These are phyloP conservation scores for Xylaria sp. DNA, from an alignment of 2,329 filamentous ascomycete genomes.

Conservation along the genomic window DNA sequence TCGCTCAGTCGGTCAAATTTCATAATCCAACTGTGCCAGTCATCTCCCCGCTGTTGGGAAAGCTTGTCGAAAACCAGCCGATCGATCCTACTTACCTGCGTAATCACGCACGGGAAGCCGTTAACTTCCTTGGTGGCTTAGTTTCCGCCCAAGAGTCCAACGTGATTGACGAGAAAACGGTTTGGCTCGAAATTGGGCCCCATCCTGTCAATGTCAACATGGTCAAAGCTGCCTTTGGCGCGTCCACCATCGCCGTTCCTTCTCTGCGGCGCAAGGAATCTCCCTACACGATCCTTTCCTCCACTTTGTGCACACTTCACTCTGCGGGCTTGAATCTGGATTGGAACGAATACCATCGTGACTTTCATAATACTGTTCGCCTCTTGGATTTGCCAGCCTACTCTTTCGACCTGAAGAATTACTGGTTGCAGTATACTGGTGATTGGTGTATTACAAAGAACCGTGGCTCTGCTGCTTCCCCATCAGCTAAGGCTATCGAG, in stretches of 20 bases:
- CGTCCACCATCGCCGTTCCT: constrained; percentile 64
- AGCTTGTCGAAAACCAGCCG: constrained; percentile 67
- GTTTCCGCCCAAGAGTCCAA: constrained; percentile 67
- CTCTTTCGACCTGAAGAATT: constrained; percentile 76
- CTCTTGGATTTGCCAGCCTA: constrained; percentile 76
- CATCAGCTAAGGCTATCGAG: constrained; percentile 45
- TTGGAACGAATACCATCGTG: constrained; percentile 74
- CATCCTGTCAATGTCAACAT: constrained; percentile 76
- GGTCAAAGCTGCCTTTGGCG: constrained; percentile 72
- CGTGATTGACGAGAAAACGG: constrained; percentile 71
- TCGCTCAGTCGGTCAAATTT: constrained; percentile 65
- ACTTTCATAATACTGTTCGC: constrained; percentile 67
- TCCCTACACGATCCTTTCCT: constrained; percentile 71
- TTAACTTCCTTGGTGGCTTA: constrained; percentile 74
- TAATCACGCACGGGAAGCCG: constrained; percentile 73
- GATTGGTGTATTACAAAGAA: constrained; percentile 75
- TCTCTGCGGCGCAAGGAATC: constrained; percentile 72
- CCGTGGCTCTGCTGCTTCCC: constrained; percentile 63
- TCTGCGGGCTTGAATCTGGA: constrained; percentile 67
- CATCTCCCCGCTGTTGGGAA: constrained; percentile 74
- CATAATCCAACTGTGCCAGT: constrained; percentile 67
- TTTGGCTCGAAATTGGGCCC: constrained; percentile 80
- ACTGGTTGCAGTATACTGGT: constrained; percentile 74
- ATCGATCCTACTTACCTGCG: constrained; percentile 72
- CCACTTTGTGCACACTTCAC: constrained; percentile 67